phyloP scores from a whole-genome alignment of 805 yeast genomes.

The Teunomyces aglyptinius region DNA sequence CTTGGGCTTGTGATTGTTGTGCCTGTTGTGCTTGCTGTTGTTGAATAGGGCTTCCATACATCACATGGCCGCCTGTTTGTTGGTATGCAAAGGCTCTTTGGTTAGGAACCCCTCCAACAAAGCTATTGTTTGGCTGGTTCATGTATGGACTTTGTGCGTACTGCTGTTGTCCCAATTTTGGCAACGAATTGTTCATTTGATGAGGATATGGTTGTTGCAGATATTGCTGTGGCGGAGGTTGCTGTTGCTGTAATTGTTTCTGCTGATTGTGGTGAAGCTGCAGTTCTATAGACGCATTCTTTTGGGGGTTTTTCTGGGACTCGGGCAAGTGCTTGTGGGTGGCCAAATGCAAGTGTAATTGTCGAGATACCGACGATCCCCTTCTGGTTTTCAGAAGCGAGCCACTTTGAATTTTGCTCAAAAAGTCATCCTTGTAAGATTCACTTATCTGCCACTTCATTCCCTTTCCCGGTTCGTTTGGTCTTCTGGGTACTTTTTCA shows the following conservation, averaged over 20 bases:
- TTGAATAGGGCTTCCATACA: conserved; percentile 22
- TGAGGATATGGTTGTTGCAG: conserved; percentile 11
- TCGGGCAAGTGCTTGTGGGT: conserved; percentile 55
- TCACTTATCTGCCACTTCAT: conserved; percentile 98
- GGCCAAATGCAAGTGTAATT: conserved; percentile 70
- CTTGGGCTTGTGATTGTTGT: conserved; percentile 7
- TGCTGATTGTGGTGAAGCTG: conserved; percentile 17
- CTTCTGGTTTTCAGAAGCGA: conserved; percentile 69
- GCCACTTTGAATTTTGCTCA: conserved; percentile 76
- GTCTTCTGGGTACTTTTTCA: conserved; percentile 93
- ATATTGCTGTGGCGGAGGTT: conserved; percentile 3
- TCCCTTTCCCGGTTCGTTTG: conserved; percentile 97
- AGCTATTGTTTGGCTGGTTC: conserved; percentile 11
- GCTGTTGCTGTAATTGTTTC: conserved; percentile 14
- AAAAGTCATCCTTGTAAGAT: conserved; percentile 76
- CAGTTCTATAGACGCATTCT: conserved; percentile 18
- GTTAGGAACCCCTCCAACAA: conserved; percentile 3
- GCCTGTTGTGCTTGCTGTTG: conserved; percentile 8
- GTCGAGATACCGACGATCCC: conserved; percentile 79
- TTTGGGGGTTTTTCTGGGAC: conserved; percentile 28
- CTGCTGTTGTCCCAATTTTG: conserved; percentile 21
- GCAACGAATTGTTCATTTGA: conserved; percentile 16
- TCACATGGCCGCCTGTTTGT: conserved; percentile 18
- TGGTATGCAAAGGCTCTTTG: conserved; percentile 14
- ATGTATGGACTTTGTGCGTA: conserved; percentile 23